A percentile compares a stretch with the other conserved stretches of the same genome.
These are phyloP conservation scores for Cyclotella choctawhatcheeana DNA, from an alignment of 108 stramenopile genomes.

Conservation along the genomic window DNA sequence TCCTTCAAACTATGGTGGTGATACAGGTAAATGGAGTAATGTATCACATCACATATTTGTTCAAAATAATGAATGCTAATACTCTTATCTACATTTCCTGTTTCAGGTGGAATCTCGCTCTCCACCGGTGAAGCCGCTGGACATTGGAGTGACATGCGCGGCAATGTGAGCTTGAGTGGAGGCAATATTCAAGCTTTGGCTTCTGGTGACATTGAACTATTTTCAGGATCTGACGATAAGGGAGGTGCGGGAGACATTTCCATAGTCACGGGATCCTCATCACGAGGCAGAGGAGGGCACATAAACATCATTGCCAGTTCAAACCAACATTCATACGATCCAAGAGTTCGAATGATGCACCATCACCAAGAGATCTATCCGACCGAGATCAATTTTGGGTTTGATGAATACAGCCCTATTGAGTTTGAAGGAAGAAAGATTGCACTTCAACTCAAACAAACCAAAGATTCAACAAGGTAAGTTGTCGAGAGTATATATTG, in stretches of 20 bases:
- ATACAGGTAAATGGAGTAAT: background rate
- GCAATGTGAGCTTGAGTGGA: slow-evolving; percentile 2
- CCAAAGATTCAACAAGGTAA: slow-evolving; percentile 25
- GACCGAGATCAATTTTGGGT: slow-evolving; percentile 52
- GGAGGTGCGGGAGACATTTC: slow-evolving; percentile 28
- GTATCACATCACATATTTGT: background rate
- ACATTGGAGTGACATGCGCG: background rate
- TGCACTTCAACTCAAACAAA: slow-evolving; percentile 39
- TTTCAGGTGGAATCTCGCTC: background rate
- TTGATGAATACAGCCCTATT: slow-evolving; percentile 24
- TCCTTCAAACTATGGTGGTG: background rate
- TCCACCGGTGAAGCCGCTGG: slow-evolving; percentile 1
- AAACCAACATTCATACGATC: background rate
- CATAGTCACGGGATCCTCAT: slow-evolving; percentile 8
- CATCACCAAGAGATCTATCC: slow-evolving; percentile 1
- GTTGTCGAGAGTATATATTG: background rate
- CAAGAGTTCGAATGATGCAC: background rate
- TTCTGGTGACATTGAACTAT: slow-evolving; percentile 17
- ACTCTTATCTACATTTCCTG: background rate
- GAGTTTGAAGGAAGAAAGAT: slow-evolving; percentile 7
- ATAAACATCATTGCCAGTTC: slow-evolving; percentile 48
- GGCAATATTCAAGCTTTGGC: slow-evolving; percentile 1
- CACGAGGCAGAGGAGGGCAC: slow-evolving; percentile 24
- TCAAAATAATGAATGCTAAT: background rate
- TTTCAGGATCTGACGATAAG: slow-evolving; percentile 21